Base-by-base conservation (phyloP, 2,329 filamentous ascomycete species). In the Hypoxylon sp. region DNA sequence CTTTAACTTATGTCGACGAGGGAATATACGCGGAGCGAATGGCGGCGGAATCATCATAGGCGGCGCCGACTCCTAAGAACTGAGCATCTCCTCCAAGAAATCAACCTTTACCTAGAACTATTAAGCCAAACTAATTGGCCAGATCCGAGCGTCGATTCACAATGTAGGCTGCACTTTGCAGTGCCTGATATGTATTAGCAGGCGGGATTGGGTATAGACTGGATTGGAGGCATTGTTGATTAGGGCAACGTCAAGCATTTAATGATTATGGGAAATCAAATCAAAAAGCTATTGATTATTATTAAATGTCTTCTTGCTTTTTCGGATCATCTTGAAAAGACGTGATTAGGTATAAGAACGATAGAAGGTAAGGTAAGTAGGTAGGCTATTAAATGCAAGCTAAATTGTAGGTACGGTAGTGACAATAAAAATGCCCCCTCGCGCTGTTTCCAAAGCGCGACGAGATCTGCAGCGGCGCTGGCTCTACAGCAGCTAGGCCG, bases 1-100 rank as follows among this genome's bases (percentile, higher is more conserved):
- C 19, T n/a, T 46, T 6, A 8, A 35, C 52, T 22, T 13, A 69
- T 69, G 62, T 69, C 69, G 14, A 69, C 68, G 4, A 47, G 55
- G 22, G 66, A 66, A 58, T 66, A 29, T 29, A 63, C 53, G 39
- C 61, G 59, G 37, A 10, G 53, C 26, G 44, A 51, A 33, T 66
- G 57, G 57, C 67, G 19, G 52, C 60, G 50, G 48, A 57, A 63
- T 53, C 44, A n/a, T 10, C 44, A n/a, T 8, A 59, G 52, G 11
- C 67, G 48, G 5, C 52, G 22, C 13, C 39, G 42, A 44, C 57
- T 26, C 6, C 19, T 51, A 5, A 67, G 60, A 48, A 63, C 26
- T 1, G 57, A 70, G 19, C 60, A 51, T 10, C 48, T 62, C 6
- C 37, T 70, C 13, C 26, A 31, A 11, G 60, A 70, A 10, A 59